A percentile compares a stretch with the other conserved stretches of the same genome.
These are phyloP conservation scores for Candida boidinii DNA, from an alignment of 805 yeast species.

Conservation along the genomic window DNA sequence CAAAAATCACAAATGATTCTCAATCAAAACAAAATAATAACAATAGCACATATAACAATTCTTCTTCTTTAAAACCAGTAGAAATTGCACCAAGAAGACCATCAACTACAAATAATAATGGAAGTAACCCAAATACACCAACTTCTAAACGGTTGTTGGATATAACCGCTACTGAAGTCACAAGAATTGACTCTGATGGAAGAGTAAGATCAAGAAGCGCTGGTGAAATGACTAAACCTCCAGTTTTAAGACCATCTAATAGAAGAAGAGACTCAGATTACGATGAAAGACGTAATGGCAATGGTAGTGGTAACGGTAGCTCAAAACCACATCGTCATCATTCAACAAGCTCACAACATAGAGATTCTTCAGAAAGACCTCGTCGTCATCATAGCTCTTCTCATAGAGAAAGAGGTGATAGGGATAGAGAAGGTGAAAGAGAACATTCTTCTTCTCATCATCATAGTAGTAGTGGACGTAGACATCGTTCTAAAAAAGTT, in stretches of 20 bases:
- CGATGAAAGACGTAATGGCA: too few species aligned
- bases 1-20: too few species aligned
- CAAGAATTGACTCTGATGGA: constrained; percentile 5
- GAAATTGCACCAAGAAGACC: background rate
- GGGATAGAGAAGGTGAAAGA: constrained; percentile 9
- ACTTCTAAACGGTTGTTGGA: background rate
- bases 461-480: constrained; percentile 12
- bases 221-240: constrained; percentile 13
- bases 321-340: constrained; percentile 11
- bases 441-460: constrained; percentile 25
- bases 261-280: too few species aligned
- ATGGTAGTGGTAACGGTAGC: too few species aligned
- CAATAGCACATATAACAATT: too few species aligned
- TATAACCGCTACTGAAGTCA: background rate
- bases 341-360: constrained; percentile 10
- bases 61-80: too few species aligned
- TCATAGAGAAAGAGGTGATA: constrained; percentile 9
- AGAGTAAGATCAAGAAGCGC: constrained; percentile 24
- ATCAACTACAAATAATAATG: background rate
- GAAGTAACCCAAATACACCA: background rate
- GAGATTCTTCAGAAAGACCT: constrained; percentile 10
- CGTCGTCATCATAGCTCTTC: constrained; percentile 13
- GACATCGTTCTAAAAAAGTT: constrained; percentile 26
- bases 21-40: too few species aligned
- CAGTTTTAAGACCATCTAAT: constrained; percentile 6